A percentile compares a stretch with the other conserved stretches of the same genome.
These are phyloP conservation scores for Pilasporangium apinafurcum DNA, from an alignment of 352 stramenopile genomes.

Conservation along the genomic window DNA sequence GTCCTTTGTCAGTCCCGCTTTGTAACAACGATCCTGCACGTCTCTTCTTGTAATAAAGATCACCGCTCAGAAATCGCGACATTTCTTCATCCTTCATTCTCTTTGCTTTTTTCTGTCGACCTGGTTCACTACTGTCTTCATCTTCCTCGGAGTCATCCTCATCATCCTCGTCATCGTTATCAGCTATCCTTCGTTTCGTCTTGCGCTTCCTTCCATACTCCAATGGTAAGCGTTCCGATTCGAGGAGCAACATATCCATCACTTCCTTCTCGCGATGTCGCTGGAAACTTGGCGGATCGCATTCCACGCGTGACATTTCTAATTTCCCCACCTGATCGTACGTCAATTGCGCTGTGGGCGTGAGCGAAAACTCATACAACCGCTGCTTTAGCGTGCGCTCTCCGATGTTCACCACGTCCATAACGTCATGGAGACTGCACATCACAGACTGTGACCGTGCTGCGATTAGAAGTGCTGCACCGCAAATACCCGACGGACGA, in stretches of 20 bases:
- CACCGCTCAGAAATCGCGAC: conserved; percentile 59
- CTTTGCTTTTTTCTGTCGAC: conserved; percentile 31
- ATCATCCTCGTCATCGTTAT: conserved; percentile 1
- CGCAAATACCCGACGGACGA: conserved; percentile 95
- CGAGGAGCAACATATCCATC: conserved; percentile 88
- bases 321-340: conserved; percentile 93
- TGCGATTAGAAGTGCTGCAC: conserved; percentile 95
- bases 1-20: conserved; percentile 4
- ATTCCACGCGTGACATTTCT: conserved; percentile 83
- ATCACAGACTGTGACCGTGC: conserved; percentile 93
- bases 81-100: conserved; percentile 75
- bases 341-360: conserved; percentile 91
- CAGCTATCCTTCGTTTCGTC: conserved; percentile 21
- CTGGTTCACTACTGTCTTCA: conserved; percentile 22
- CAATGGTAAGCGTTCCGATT: conserved; percentile 57
- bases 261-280: conserved; percentile 82
- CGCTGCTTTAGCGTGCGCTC: conserved; percentile 95
- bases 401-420: conserved; percentile 94
- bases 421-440: conserved; percentile 79
- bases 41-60: conserved; percentile 64
- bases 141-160: conserved; percentile 19
- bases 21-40: conserved; percentile 32
- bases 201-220: conserved; percentile 27
- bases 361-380: conserved; percentile 96
- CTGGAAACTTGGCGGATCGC: conserved; percentile 86